Evolutionary conservation across 169 alveolate species (phyloP).

Genomic region (Babesia bovis): DNA sequence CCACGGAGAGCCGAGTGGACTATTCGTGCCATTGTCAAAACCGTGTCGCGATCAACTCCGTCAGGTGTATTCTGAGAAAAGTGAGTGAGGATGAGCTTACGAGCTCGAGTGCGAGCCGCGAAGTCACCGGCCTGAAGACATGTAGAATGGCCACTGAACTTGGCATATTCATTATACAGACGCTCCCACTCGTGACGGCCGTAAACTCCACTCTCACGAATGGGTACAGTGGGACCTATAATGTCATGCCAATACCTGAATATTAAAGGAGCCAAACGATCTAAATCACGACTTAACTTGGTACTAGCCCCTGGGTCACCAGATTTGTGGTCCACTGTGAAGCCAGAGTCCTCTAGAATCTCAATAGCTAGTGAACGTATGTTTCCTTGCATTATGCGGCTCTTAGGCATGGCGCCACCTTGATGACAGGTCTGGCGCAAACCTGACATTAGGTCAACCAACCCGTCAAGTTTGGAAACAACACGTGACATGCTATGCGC

Average conservation of each 20-base stretch:
- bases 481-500: neutral
- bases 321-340: neutral
- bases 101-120: constrained; percentile 66
- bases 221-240: neutral
- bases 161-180: constrained; percentile 34
- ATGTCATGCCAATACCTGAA: constrained; percentile 28
- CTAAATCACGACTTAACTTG: constrained; percentile 16
- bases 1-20: constrained; percentile 29
- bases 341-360: neutral
- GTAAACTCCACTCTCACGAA: neutral
- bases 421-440: neutral
- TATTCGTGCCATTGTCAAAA: constrained; percentile 21
- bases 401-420: neutral
- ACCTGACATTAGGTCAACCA: constrained; percentile 1
- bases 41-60: neutral
- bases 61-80: constrained; percentile 57
- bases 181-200: constrained; percentile 28
- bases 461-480: neutral
- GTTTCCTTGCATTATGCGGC: constrained; percentile 15
- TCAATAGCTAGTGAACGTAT: constrained; percentile 2
- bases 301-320: neutral
- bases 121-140: constrained; percentile 74
- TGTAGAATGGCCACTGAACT: constrained; percentile 72
- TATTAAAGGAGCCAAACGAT: constrained; percentile 18
- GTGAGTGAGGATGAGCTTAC: constrained; percentile 72